Evolutionary conservation across 2,329 filamentous ascomycete genomes (phyloP).

Genomic region (Phialophora expanda): DNA sequence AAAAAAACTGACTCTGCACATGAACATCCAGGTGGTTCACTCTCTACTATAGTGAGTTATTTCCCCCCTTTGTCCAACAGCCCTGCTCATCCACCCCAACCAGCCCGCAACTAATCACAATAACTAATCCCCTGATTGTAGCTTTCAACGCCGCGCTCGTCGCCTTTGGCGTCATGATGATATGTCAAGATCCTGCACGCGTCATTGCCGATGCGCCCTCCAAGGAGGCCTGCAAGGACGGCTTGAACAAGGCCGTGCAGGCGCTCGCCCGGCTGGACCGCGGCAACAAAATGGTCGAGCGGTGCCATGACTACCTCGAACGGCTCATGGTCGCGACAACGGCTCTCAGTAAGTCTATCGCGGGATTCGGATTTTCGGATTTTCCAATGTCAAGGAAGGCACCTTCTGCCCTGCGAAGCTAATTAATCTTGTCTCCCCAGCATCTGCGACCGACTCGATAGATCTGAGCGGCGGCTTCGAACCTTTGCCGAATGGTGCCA

Average conservation of each 20-base stretch:
- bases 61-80: too few relatives aligned
- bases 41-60: background rate
- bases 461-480: too few relatives aligned
- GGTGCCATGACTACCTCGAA: constrained; percentile 42
- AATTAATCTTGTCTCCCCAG: too few relatives aligned
- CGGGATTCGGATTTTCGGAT: too few relatives aligned
- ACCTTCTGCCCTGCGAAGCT: background rate
- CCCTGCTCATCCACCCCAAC: too few relatives aligned
- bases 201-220: constrained; percentile 4
- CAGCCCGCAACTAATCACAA: background rate
- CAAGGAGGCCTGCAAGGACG: constrained; percentile 2
- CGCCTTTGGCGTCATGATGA: constrained; percentile 3
- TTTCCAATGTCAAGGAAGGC: background rate
- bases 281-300: constrained; percentile 43
- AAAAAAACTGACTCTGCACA: too few relatives aligned
- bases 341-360: background rate
- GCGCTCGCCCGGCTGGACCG: constrained; percentile 41
- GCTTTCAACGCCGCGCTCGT: constrained; percentile 20
- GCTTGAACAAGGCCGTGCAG: constrained; percentile 9
- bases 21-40: background rate
- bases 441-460: too few relatives aligned
- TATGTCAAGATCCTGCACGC: constrained; percentile 2
- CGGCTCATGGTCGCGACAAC: constrained; percentile 30
- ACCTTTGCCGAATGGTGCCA: too few relatives aligned
- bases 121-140: background rate